Evolutionary conservation across 805 yeast genomes (phyloP).

Genomic region (Blastobotrys terrestris): DNA sequence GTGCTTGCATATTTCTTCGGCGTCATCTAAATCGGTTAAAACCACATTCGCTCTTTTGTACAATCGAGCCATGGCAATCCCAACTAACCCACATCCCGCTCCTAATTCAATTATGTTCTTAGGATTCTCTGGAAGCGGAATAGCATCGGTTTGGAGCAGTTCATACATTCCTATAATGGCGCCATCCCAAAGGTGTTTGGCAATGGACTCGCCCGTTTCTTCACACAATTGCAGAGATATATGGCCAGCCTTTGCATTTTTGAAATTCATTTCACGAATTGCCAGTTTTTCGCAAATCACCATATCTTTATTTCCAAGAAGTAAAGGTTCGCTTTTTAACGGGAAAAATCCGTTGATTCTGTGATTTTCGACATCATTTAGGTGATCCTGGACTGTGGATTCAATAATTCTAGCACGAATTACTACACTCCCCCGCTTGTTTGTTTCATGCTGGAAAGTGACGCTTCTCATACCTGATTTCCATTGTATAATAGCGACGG

Average conservation of each 20-base stretch:
- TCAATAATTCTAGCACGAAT: constrained; percentile 1
- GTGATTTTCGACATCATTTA: constrained; percentile 6
- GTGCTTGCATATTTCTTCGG: constrained; percentile 31
- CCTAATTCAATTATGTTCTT: constrained; percentile 35
- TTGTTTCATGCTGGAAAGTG: not conserved
- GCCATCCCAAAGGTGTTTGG: constrained; percentile 41
- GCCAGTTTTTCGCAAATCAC: constrained; percentile 4
- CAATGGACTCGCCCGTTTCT: constrained; percentile 37
- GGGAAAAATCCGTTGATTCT: constrained; percentile 7
- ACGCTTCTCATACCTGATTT: constrained; percentile 12
- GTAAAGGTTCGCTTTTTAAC: constrained; percentile 6
- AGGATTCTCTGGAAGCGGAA: not conserved
- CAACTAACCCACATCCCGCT: constrained; percentile 39
- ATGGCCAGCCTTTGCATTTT: not conserved
- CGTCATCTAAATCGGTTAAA: constrained; percentile 37
- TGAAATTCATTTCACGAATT: not conserved
- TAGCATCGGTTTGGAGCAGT: not conserved
- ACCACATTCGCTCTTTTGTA: constrained; percentile 18
- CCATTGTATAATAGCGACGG: constrained; percentile 7
- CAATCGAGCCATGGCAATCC: constrained; percentile 27
- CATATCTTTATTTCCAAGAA: not conserved
- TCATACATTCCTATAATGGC: constrained; percentile 21
- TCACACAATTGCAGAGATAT: constrained; percentile 25
- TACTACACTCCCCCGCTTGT: not conserved
- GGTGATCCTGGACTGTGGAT: constrained; percentile 3